These are phyloP conservation scores for Usnea hakonensis DNA, from an alignment of 495 filamentous ascomycete species.

Conservation along the genomic window DNA sequence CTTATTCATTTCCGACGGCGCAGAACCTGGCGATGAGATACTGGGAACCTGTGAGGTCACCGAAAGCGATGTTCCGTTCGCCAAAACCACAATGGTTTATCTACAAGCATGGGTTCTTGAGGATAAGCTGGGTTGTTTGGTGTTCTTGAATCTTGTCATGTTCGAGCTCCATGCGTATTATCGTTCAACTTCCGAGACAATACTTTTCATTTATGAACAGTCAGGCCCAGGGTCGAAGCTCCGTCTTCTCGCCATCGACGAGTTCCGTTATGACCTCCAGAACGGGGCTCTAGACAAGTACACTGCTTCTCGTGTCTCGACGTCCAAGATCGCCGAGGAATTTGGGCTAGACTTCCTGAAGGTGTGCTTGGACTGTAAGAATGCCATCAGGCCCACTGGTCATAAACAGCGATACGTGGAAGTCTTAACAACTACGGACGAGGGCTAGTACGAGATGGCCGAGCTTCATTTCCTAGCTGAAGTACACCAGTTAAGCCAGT, in stretches of 20 bases:
- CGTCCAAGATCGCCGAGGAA: not conserved
- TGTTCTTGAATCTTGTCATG: conserved; percentile 6
- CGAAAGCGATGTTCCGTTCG: accelerated
- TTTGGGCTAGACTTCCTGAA: not conserved
- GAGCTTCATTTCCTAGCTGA: conserved; percentile 28
- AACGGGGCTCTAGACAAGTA: accelerated
- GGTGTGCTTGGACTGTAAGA: not conserved
- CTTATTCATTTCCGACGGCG: accelerated
- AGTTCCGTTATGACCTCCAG: not conserved
- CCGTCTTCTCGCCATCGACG: not conserved
- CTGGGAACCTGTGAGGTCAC: not conserved
- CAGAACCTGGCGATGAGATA: not conserved
- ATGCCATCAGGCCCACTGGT: accelerated
- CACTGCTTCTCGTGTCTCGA: not conserved
- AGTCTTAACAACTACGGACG: not conserved
- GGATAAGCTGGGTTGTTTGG: conserved; percentile 1
- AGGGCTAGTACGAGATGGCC: not conserved
- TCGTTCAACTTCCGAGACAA: too few species aligned
- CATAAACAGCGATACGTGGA: not conserved
- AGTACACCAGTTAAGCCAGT: conserved; percentile 61
- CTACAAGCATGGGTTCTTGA: not conserved
- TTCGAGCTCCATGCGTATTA: too few species aligned
- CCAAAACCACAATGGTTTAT: too few species aligned
- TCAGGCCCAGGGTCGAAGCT: not conserved
- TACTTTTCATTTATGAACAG: not conserved